Evolutionary conservation across 2,329 filamentous ascomycete species (phyloP), one percentile per base, ranked within the genome.

Genomic region (Phoma sp.): DNA sequence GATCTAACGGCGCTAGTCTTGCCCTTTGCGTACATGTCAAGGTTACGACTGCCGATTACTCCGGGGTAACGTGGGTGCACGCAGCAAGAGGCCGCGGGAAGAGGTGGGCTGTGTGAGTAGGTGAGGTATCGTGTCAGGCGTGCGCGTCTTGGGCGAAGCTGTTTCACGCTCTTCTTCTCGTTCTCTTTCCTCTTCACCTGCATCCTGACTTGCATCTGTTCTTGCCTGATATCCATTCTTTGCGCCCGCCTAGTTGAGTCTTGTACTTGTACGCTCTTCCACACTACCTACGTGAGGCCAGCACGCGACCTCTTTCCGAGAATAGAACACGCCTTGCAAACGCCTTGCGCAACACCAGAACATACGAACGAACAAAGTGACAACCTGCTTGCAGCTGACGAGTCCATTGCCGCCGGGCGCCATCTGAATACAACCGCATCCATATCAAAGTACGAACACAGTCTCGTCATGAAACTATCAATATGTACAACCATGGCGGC

Each of bases 381-480:
- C 32, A 7, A 10, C 35, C 24, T 33, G 15, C 22, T 41, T 8
- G 33, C 24, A 36, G 25, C 46, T 43, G 29, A 21, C 41, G n/a
- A 10, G 22, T 17, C 19, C 8, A 27, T 22, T 36, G 9, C 41
- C n/a, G n/a, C 19, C 12, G 17, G 22, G 25, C 29, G 25, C 32
- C 46, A 46, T 55, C 46, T 55, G 45, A 21, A 46, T 48, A 56
- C 21, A 33, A 47, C 33, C 25, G 13, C 53, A 51, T 57, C 27
- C 29, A 51, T 51, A 48, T 38, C 17, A 17, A 9, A 56, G 43
- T 21, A 47, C 32, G 8, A 15, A 15, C 21, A 17, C 9, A 45
- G 25, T 32, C 37, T 45, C 38, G 50, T 51, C 24, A 74, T 74
- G 72, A 69, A 61, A 55, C 47, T 73, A 49, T 62, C 60, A 15